Base-by-base conservation (phyloP, 2,329 filamentous ascomycete genomes). In the Aspergillus transmontanensis region DNA sequence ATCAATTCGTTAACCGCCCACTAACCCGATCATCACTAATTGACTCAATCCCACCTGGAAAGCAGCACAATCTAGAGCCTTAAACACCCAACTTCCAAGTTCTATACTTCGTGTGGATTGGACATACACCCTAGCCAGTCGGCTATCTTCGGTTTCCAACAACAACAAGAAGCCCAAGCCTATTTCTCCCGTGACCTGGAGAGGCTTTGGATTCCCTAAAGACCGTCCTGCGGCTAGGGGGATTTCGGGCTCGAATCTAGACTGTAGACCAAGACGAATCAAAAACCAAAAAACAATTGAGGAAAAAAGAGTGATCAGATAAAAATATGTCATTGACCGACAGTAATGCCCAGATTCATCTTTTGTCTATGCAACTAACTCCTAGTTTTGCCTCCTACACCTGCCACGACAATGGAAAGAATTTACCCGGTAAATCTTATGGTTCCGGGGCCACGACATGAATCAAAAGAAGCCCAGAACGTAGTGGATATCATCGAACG, bases 401-500 rank as follows among this genome's bases (percentile, higher is more conserved):
- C 46, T 21, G 57, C 57, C 57, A 59, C 46, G 50, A 41, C 26
- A 59, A n/a, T 51, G 36, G 45, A 59, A 16, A n/a, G 28, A 34
- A 26, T 54, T 32, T 54, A 54, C 51, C 51, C 51, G 51, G 51
- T 36, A 54, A 21, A 30, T 54, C 51, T 54, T n/a, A 36, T 54
- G 51, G 51, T 54, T 54, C 51, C 51, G 30, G 30, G 51, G 51
- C 51, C 30, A 32, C 32, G 26, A 59, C 26, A 43, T 48, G 43
- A 32, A 51, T 43, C 50, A 43, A 54, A 54, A 54, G 26, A 57
- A 45, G 53, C 58, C 63, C 64, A 66, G 65, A 69, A 68, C 66
- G 65, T 53, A 70, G 68, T 68, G 68, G 68, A 70, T 70, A 70
- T 70, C 68, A 70, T 69, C 61, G 50, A 63, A 62, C 41, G 60